Percentiles rank a stretch among this genome's conserved stretches.
Evolutionary conservation across 768 basidiomycete genomes (phyloP).

Genomic region (Pleurotus tuoliensis): DNA sequence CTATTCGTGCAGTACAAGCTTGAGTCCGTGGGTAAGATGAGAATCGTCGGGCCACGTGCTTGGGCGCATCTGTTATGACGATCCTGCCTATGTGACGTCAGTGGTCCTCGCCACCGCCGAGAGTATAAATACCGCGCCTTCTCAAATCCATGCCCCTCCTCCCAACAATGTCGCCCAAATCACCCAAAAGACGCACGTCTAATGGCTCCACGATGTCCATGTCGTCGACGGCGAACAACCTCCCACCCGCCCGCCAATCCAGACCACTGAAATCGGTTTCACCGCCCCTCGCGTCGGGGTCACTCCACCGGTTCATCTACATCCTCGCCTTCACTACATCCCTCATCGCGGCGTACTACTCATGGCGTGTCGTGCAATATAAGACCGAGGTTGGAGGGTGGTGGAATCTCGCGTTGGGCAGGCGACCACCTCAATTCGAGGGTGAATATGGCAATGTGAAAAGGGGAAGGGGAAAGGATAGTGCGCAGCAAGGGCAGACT

Average conservation of each 20-base stretch:
- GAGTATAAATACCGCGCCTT: too few relatives aligned
- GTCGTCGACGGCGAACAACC: slow-evolving; percentile 13
- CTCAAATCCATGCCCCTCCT: too few relatives aligned
- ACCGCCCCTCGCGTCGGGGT: slow-evolving; percentile 39
- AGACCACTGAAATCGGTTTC: slow-evolving; percentile 28
- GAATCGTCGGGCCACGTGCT: too few relatives aligned
- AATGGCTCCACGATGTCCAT: slow-evolving; percentile 9
- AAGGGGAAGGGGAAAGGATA: background rate
- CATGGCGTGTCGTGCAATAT: slow-evolving; percentile 45
- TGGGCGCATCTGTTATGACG: too few relatives aligned
- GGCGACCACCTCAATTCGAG: slow-evolving; percentile 23
- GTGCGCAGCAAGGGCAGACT: slow-evolving; percentile 13
- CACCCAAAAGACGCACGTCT: background rate
- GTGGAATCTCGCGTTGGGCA: slow-evolving; percentile 52
- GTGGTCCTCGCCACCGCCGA: too few relatives aligned
- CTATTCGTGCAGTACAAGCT: too few relatives aligned
- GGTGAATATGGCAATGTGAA: background rate
- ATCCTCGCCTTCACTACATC: slow-evolving; percentile 35
- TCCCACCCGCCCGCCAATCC: slow-evolving; percentile 26
- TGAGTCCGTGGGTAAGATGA: too few relatives aligned
- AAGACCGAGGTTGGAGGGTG: slow-evolving; percentile 54
- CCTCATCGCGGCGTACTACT: slow-evolving; percentile 45
- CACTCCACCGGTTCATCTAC: slow-evolving; percentile 50
- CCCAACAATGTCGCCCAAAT: too few relatives aligned
- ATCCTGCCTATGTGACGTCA: too few relatives aligned